Evolutionary conservation across 2,329 filamentous ascomycete species (phyloP).

Genomic region (Claviceps spartinae): DNA sequence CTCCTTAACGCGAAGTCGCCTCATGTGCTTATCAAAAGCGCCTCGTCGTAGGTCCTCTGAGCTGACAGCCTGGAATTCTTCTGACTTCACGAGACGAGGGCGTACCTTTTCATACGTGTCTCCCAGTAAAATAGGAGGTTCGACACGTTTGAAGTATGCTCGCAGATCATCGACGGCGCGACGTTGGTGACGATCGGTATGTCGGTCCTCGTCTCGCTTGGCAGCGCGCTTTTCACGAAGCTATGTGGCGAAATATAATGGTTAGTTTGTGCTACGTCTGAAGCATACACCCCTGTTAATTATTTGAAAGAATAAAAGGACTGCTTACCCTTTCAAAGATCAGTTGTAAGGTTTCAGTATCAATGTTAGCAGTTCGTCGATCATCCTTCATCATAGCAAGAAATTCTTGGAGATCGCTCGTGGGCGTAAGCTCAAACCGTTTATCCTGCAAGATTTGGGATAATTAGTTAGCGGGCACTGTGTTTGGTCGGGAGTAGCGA

Average conservation of each 20-base stretch:
- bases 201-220: slow-evolving; percentile 72
- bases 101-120: slow-evolving; percentile 87
- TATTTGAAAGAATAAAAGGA: neutral
- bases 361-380: slow-evolving; percentile 76
- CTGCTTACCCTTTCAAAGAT: slow-evolving; percentile 65
- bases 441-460: slow-evolving; percentile 48
- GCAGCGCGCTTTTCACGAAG: slow-evolving; percentile 77
- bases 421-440: slow-evolving; percentile 77
- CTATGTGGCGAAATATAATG: slow-evolving; percentile 20
- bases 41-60: slow-evolving; percentile 70
- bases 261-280: neutral
- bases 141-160: slow-evolving; percentile 75
- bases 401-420: slow-evolving; percentile 85
- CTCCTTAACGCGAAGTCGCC: slow-evolving; percentile 81
- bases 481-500: neutral
- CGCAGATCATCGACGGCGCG: slow-evolving; percentile 74
- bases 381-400: slow-evolving; percentile 69
- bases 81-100: slow-evolving; percentile 61
- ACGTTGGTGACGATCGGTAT: slow-evolving; percentile 74
- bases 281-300: too few relatives aligned
- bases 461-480: slow-evolving; percentile 6
- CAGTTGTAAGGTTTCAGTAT: slow-evolving; percentile 61
- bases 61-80: slow-evolving; percentile 72
- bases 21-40: slow-evolving; percentile 86
- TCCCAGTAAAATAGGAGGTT: slow-evolving; percentile 62